phyloP scores from a whole-genome alignment of 768 basidiomycete genomes.

The Terana coerulea region DNA sequence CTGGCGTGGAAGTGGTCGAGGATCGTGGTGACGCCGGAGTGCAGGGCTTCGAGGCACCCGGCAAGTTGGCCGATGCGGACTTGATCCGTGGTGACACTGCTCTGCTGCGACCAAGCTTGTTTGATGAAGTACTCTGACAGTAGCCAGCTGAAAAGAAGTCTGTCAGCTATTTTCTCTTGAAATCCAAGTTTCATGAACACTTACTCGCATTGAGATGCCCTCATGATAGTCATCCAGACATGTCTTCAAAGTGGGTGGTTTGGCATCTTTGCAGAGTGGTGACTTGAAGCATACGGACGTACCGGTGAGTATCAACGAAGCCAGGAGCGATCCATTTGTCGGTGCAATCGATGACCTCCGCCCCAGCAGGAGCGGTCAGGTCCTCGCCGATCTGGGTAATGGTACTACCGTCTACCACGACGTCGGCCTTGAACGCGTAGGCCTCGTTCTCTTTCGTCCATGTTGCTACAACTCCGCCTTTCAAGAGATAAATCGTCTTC shows the following conservation, averaged over 20 bases:
- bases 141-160: slow-evolving; percentile 17
- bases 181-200: slow-evolving; percentile 4
- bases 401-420: slow-evolving; percentile 23
- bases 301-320: slow-evolving; percentile 31
- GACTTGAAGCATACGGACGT: neutral
- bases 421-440: slow-evolving; percentile 22
- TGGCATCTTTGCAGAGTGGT: neutral
- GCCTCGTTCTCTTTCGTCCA: slow-evolving; percentile 17
- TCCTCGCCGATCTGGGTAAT: slow-evolving; percentile 23
- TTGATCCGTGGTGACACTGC: slow-evolving; percentile 23
- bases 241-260: slow-evolving; percentile 14
- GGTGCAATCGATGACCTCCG: slow-evolving; percentile 24
- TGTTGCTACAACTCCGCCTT: slow-evolving; percentile 24
- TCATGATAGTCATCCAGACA: slow-evolving; percentile 26
- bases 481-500: slow-evolving; percentile 24
- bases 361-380: slow-evolving; percentile 16
- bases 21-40: slow-evolving; percentile 29
- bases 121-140: slow-evolving; percentile 28
- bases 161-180: neutral
- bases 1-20: slow-evolving; percentile 30
- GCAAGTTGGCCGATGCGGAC: slow-evolving; percentile 27
- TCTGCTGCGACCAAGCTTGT: slow-evolving; percentile 21
- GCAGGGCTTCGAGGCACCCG: slow-evolving; percentile 28
- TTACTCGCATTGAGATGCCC: slow-evolving; percentile 23
- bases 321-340: slow-evolving; percentile 30